Percentiles rank a stretch among this genome's conserved stretches.
Evolutionary conservation across 2,329 filamentous ascomycete species (phyloP).

Genomic region (Neophaeococcomyces mojaviensis): DNA sequence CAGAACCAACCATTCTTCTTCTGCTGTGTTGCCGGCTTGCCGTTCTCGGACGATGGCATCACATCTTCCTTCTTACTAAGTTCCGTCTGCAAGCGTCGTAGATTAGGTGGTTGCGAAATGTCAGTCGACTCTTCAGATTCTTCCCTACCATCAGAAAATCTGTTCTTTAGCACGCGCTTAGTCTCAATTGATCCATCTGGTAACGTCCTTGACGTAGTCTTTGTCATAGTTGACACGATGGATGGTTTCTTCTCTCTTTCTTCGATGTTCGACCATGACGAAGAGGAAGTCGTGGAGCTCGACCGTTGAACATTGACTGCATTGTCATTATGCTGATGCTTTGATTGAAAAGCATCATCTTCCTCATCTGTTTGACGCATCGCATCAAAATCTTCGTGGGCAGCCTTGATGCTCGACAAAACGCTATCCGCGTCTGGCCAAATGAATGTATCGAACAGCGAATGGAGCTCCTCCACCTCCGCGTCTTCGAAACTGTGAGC

Average conservation of each 20-base stretch:
- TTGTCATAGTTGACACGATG: constrained; percentile 51
- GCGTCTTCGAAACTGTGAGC: no score
- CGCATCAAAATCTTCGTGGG: no score
- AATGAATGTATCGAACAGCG: no score
- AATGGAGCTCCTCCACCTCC: no score
- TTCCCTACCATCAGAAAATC: constrained; percentile 54
- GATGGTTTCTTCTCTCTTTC: not conserved
- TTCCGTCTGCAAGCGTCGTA: not conserved
- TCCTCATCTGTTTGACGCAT: not conserved
- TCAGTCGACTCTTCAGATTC: constrained; percentile 46
- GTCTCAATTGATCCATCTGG: constrained; percentile 53
- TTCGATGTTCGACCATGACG: constrained; percentile 3
- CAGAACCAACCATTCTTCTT: constrained; percentile 19
- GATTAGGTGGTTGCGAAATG: constrained; percentile 2
- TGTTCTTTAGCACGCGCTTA: constrained; percentile 49
- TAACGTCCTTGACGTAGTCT: constrained; percentile 47
- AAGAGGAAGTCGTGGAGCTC: constrained; percentile 4
- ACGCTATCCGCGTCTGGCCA: no score
- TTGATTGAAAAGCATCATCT: not conserved
- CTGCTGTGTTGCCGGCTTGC: constrained; percentile 2
- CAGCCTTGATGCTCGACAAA: no score
- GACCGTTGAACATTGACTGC: not conserved
- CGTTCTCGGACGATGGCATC: not conserved
- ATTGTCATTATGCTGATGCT: not conserved
- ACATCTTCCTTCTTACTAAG: not conserved